Evolutionary conservation across 2,329 filamentous ascomycete species (phyloP), one percentile per base, ranked within the genome.

Genomic region (Boeremia lycopersici): DNA sequence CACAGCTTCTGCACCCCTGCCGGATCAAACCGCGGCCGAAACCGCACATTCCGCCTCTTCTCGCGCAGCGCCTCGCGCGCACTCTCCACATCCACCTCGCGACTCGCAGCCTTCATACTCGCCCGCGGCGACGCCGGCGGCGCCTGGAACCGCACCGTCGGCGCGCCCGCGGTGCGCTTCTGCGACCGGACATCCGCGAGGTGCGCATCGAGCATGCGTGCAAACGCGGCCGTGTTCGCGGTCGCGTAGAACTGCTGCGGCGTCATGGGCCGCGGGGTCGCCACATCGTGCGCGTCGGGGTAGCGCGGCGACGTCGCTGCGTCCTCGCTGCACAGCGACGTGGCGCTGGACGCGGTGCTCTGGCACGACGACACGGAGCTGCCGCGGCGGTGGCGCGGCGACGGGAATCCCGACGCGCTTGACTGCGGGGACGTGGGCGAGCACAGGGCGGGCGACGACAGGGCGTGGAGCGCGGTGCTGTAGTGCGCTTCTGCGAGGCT

Each of bases 401-500:
- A 55, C 23, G 42, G 36, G 2, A 48, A 23, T 1, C n/a, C 29
- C 9, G 51, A 48, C 15, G 11, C 23, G n/a, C 36, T 36, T 2
- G 46, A 55, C 17, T 8, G 41, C 4, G 52, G 52, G 4, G 52
- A 55, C 46, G 41, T 46, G 11, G 46, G 52, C 4, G 42, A 41
- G 35, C 25, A 42, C n/a, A 36, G 41, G 12, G 30, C 9, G 23
- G 46, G 31, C 23, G 33, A 35, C 9, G 48, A 51, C 9, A 56
- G 48, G 26, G 19, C 43, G 19, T 11, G 26, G 9, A 74, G 63
- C 39, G 73, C 72, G 29, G 67, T 65, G 30, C 58, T 55, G 52
- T 75, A 76, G 51, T 74, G 66, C 40, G 68, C 62, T 44, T 76
- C 74, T 26, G 74, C 72, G 6, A 70, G 56, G 19, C 67, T 66